These are phyloP conservation scores for Boechera stricta DNA, from an alignment of 345 rosid genomes.

Conservation along the genomic window DNA sequence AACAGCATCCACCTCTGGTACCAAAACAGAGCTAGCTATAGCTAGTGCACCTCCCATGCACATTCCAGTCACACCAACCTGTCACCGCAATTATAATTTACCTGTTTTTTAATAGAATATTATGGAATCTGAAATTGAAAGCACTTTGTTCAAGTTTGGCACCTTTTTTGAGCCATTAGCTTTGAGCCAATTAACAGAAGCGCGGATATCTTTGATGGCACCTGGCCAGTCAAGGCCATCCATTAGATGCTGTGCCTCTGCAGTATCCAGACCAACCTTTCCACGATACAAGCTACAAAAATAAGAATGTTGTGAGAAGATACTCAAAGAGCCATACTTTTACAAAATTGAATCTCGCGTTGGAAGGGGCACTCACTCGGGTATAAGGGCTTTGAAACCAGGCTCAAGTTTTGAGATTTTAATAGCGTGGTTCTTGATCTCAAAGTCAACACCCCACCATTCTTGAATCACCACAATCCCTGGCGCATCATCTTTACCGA, in stretches of 20 bases:
- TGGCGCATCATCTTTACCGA: constrained; percentile 89
- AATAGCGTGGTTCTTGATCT: constrained; percentile 89
- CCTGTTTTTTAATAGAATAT: not conserved
- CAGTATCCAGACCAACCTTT: constrained; percentile 87
- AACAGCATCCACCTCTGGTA: constrained; percentile 85
- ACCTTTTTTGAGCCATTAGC: constrained; percentile 93
- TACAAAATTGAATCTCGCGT: not conserved
- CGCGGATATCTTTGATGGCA: constrained; percentile 83
- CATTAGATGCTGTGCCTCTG: constrained; percentile 96
- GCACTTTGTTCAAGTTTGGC: not conserved
- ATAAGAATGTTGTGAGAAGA: not conserved
- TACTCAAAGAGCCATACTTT: not conserved
- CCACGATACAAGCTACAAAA: constrained; percentile 80
- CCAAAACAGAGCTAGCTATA: constrained; percentile 90
- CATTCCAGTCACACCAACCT: constrained; percentile 96
- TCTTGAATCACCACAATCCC: constrained; percentile 94
- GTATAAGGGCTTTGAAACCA: constrained; percentile 88
- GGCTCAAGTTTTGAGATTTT: constrained; percentile 81
- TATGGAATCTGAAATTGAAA: not conserved
- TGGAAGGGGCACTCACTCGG: constrained; percentile 60
- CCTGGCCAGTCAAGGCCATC: constrained; percentile 95
- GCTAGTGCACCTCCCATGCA: constrained; percentile 97
- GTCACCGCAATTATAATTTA: not conserved
- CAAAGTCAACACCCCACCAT: constrained; percentile 99
- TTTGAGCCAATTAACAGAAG: constrained; percentile 92